Percentiles rank a stretch among this genome's conserved stretches.
Conservation (phyloP, 164 flowering plant species). For the Magnolia officinalis region DNA sequence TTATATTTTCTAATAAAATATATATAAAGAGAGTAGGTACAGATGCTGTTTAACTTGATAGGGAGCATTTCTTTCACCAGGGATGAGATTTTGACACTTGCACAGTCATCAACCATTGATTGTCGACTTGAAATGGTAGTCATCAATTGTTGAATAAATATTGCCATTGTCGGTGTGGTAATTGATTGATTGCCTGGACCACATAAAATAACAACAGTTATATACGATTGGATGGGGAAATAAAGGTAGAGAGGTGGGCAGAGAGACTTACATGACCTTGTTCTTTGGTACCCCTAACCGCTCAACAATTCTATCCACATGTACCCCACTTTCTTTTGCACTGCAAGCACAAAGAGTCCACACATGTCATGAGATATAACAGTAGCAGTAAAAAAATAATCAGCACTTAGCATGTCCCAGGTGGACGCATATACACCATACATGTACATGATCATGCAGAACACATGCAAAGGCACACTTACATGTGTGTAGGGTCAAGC, state of each 20-base stretch:
- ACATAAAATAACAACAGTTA: not conserved
- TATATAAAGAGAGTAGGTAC: not conserved
- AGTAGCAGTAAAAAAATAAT: not conserved
- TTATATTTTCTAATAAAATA: no score
- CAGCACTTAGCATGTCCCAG: not conserved
- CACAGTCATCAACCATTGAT: conserved; percentile 38
- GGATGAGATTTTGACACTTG: not conserved
- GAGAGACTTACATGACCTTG: conserved; percentile 54
- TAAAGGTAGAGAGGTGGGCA: conserved; percentile 16
- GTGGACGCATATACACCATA: not conserved
- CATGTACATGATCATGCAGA: not conserved
- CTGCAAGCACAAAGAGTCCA: conserved; percentile 29
- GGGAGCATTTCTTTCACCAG: not conserved
- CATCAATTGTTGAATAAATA: conserved; percentile 68
- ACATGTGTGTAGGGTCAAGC: no score
- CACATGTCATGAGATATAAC: not conserved
- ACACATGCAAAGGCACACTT: no score
- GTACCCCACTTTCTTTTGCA: conserved; percentile 50
- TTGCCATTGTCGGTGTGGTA: conserved; percentile 55
- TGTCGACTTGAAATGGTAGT: conserved; percentile 63
- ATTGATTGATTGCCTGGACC: conserved; percentile 52
- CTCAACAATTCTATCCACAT: conserved; percentile 44
- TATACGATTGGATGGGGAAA: not conserved
- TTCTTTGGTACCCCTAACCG: conserved; percentile 54
- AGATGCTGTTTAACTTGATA: not conserved